Evolutionary conservation across 2,329 filamentous ascomycete species (phyloP), one percentile per base, ranked within the genome.

Genomic region (Penicillium sp.): DNA sequence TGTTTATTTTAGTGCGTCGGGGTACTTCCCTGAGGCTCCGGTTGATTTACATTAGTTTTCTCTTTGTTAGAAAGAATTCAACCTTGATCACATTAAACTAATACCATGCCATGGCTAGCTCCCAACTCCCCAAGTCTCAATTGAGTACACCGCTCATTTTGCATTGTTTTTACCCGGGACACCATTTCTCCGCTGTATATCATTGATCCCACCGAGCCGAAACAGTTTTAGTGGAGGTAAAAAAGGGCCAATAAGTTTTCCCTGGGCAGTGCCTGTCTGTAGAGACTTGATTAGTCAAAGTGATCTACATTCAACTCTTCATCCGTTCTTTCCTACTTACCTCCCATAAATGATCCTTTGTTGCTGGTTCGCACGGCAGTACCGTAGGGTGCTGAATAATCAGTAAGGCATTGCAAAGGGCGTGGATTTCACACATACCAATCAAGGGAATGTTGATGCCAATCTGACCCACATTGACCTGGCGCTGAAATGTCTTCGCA

Each of bases 401-500:
- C 9, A 63, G 53, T 31, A 27, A n/a, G 14, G 3, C 24, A 19
- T 24, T 29, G 5, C 8, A 27, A 26, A 27, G 10, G 2, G 7
- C 10, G 21, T 19, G 16, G 21, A 9, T n/a, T 35, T 4, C 1
- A 4, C 5, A 47, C 29, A 35, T 58, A 68, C 66, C 66, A 24
- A 70, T 63, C 9, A 70, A 54, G 6, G 68, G 69, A 24, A 71
- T 65, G 50, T 71, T 71, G 13, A 71, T 62, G 5, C 68, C 68
- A 29, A 69, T 65, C 53, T 71, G 68, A 9, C 67, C 65, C 2
- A 68, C 64, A 49, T 70, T 68, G 35, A 76, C 67, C 7, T 59
- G 56, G 13, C 65, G 67, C 55, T 73, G 72, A 59, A 76, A 76
- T 1, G 56, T 62, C 11, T 62, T 65, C 1, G 74, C 74, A 14